Percentiles rank a stretch among this genome's conserved stretches.
phyloP scores from a whole-genome alignment of 495 filamentous ascomycete species.

The Neohortaea acidophila region DNA sequence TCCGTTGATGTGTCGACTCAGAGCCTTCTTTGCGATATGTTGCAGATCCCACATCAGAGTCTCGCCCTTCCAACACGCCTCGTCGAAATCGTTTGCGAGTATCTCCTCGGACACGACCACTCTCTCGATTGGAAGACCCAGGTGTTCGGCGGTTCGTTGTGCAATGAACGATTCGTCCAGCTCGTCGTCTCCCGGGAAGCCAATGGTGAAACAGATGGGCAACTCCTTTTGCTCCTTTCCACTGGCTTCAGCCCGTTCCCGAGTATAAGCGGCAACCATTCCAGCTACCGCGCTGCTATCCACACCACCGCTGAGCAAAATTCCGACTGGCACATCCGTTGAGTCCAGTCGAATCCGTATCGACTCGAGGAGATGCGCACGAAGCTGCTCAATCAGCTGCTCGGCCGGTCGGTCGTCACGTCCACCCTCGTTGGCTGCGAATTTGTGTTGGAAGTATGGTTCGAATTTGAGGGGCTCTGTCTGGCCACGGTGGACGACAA shows the following conservation, averaged over 20 bases:
- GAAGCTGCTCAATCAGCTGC: conserved; percentile 34
- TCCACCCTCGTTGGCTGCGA: conserved; percentile 13
- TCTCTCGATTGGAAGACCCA: conserved; percentile 34
- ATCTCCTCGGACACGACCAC: conserved; percentile 32
- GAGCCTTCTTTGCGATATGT: conserved; percentile 31
- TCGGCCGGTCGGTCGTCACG: conserved; percentile 28
- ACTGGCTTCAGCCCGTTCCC: conserved; percentile 26
- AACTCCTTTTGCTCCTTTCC: conserved; percentile 23
- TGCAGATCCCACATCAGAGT: conserved; percentile 33
- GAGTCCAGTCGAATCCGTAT: conserved; percentile 34
- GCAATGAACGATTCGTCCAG: conserved; percentile 38
- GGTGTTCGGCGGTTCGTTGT: conserved; percentile 34
- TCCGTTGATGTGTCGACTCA: conserved; percentile 30
- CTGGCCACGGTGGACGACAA: neutral
- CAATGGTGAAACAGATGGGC: conserved; percentile 33
- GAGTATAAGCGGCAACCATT: conserved; percentile 34
- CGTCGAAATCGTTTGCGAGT: conserved; percentile 33
- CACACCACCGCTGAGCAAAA: conserved; percentile 39
- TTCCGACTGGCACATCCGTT: conserved; percentile 38
- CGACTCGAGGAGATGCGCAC: conserved; percentile 31
- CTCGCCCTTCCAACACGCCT: conserved; percentile 36
- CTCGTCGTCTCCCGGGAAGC: conserved; percentile 32
- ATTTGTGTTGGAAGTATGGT: neutral
- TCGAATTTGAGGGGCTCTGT: too few species aligned
- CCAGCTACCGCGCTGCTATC: conserved; percentile 38